Percentiles rank a stretch among this genome's conserved stretches.
These are phyloP conservation scores for Saturnispora galanensis DNA, from an alignment of 805 yeast genomes.

Conservation along the genomic window DNA sequence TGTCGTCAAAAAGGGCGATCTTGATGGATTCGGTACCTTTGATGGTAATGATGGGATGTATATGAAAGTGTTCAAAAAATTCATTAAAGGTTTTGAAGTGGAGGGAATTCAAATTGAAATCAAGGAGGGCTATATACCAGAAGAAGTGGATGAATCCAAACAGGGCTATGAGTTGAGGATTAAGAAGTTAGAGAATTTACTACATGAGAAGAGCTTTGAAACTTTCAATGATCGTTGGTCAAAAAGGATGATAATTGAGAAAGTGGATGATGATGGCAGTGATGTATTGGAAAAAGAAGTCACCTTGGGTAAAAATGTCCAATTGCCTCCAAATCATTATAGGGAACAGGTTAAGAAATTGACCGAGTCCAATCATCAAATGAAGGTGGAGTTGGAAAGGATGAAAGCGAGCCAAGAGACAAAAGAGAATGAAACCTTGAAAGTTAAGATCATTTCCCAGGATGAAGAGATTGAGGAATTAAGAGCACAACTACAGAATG, in stretches of 20 bases:
- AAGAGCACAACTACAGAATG: slow-evolving; percentile 12
- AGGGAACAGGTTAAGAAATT: slow-evolving; percentile 19
- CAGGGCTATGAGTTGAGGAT: slow-evolving; percentile 64
- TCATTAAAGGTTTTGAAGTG: slow-evolving; percentile 36
- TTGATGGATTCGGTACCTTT: slow-evolving; percentile 24
- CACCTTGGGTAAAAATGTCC: slow-evolving; percentile 18
- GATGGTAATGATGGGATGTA: slow-evolving; percentile 26
- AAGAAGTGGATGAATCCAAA: slow-evolving; percentile 4
- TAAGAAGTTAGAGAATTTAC: slow-evolving; percentile 61
- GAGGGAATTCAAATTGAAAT: slow-evolving; percentile 25
- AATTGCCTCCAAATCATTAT: slow-evolving; percentile 23
- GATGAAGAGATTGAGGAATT: slow-evolving; percentile 12
- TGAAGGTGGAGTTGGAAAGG: slow-evolving; percentile 12
- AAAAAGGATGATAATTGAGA: slow-evolving; percentile 7
- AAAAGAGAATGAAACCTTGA: slow-evolving; percentile 12
- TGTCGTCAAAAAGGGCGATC: slow-evolving; percentile 17
- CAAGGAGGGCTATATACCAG: slow-evolving; percentile 21
- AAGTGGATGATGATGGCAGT: not conserved
- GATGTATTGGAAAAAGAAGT: slow-evolving; percentile 11
- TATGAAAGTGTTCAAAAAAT: slow-evolving; percentile 32
- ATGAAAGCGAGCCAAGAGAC: slow-evolving; percentile 12
- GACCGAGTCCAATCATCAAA: slow-evolving; percentile 17
- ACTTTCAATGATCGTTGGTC: slow-evolving; percentile 36
- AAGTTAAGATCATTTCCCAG: not conserved
- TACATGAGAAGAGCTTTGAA: slow-evolving; percentile 63